Evolutionary conservation across 768 basidiomycete species (phyloP).

Genomic region (Candolleomyces aberdarensis): DNA sequence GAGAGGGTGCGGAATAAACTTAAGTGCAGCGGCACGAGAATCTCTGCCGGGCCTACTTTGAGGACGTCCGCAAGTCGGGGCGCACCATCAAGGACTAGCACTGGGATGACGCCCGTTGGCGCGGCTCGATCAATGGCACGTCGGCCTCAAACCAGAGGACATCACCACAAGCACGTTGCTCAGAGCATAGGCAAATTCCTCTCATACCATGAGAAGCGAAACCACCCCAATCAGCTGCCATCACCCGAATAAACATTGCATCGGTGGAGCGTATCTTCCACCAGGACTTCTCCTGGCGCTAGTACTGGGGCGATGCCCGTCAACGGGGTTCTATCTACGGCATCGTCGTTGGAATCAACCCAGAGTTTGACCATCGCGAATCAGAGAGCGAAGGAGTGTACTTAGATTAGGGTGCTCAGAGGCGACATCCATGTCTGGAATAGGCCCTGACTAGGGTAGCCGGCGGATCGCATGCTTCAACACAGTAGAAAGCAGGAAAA

Average conservation of each 20-base stretch:
- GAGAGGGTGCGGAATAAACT: slow-evolving; percentile 96
- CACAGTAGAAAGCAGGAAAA: no score
- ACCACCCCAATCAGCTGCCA: no score
- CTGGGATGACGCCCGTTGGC: no score
- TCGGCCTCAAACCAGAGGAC: slow-evolving; percentile 86
- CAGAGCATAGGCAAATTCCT: no score
- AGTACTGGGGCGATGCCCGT: slow-evolving; percentile 94
- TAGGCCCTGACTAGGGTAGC: no score
- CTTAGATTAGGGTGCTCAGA: slow-evolving; percentile 64
- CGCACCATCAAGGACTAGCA: slow-evolving; percentile 84
- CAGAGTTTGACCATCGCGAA: no score
- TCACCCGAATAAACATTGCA: no score
- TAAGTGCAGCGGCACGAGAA: slow-evolving; percentile 99
- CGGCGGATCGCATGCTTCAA: no score
- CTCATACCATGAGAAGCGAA: no score
- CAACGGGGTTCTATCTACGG: slow-evolving; percentile 21
- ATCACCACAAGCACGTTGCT: slow-evolving; percentile 53
- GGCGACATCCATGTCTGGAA: slow-evolving; percentile 29
- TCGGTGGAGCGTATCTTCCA: no score
- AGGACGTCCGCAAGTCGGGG: slow-evolving; percentile 95
- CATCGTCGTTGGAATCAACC: slow-evolving; percentile 64
- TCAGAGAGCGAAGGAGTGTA: slow-evolving; percentile 99
- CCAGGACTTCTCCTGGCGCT: slow-evolving; percentile 62
- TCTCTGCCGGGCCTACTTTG: slow-evolving; percentile 97
- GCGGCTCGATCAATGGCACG: slow-evolving; percentile 80